Evolutionary conservation across 2,329 filamentous ascomycete species (phyloP).

Genomic region (Pestalotiopsis sp.): DNA sequence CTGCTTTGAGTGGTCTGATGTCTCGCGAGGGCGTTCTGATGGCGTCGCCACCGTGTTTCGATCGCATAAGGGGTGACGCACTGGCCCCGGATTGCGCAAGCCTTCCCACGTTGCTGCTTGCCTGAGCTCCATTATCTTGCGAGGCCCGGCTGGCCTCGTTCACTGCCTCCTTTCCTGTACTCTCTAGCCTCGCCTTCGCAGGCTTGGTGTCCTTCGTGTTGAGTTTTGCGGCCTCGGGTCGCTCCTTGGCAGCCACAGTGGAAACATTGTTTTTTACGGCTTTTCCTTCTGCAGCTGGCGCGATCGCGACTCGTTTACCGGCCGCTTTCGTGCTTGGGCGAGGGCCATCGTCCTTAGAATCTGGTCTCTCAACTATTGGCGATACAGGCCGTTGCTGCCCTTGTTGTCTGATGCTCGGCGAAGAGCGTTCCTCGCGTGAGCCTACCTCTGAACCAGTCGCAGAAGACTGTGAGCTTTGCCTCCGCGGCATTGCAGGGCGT

Average conservation of each 20-base stretch:
- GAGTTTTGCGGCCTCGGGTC: background rate
- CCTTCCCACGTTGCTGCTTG: conserved; percentile 19
- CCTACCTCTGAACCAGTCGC: conserved; percentile 32
- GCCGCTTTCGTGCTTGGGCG: conserved; percentile 45
- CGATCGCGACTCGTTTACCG: conserved; percentile 46
- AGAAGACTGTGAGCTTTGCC: conserved; percentile 50
- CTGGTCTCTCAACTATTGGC: conserved; percentile 30
- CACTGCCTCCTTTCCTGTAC: conserved; percentile 6
- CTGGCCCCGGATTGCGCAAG: conserved; percentile 17
- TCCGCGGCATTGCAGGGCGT: conserved; percentile 46
- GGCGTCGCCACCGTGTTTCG: conserved; percentile 26
- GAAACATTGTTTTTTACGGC: background rate
- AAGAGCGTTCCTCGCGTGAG: conserved; percentile 33
- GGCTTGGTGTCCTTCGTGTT: background rate
- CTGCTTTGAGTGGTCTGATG: conserved; percentile 26
- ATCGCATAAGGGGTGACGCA: conserved; percentile 30
- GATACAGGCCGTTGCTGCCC: conserved; percentile 22
- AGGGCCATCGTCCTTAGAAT: conserved; percentile 14
- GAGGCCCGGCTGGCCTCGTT: conserved; percentile 5
- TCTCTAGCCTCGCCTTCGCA: background rate
- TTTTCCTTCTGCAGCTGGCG: background rate
- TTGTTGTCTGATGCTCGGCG: conserved; percentile 21
- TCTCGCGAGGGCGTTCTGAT: conserved; percentile 23
- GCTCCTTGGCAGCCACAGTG: background rate
- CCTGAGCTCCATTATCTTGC: conserved; percentile 8